Conservation (phyloP, 768 basidiomycete species). For the Calocera cornea region DNA sequence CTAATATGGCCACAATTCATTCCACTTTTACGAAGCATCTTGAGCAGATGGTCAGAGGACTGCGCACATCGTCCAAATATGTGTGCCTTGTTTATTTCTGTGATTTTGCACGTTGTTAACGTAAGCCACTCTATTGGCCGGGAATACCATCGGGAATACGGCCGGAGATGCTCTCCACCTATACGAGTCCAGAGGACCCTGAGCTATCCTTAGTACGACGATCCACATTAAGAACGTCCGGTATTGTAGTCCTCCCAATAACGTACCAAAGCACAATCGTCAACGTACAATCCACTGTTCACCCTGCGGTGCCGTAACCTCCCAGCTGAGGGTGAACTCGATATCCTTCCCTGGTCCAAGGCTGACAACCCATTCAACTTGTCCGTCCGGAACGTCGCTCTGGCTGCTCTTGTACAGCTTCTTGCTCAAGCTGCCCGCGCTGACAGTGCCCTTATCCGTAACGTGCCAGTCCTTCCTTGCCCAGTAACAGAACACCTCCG, state of each 20-base stretch:
- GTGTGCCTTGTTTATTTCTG: background rate
- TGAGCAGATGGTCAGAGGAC: background rate
- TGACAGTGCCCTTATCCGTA: background rate
- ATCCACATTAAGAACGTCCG: background rate
- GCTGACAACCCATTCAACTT: background rate
- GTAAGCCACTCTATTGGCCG: background rate
- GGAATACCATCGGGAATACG: background rate
- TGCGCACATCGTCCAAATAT: background rate
- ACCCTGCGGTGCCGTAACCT: background rate
- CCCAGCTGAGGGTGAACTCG: background rate
- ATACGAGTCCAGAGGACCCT: too few relatives aligned
- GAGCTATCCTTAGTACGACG: background rate
- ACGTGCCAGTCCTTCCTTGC: background rate
- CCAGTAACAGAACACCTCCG: constrained; percentile 8
- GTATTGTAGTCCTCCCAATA: background rate
- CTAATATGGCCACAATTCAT: too few relatives aligned
- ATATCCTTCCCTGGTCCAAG: background rate
- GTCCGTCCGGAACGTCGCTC: background rate
- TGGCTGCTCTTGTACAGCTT: background rate
- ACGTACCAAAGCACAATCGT: background rate
- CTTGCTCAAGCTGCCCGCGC: background rate
- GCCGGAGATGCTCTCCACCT: background rate
- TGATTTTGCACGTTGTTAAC: background rate
- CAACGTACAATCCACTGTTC: background rate
- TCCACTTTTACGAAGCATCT: too few relatives aligned